phyloP scores from a whole-genome alignment of 2,329 filamentous ascomycete species.

The Ceratocystis harringtonii region DNA sequence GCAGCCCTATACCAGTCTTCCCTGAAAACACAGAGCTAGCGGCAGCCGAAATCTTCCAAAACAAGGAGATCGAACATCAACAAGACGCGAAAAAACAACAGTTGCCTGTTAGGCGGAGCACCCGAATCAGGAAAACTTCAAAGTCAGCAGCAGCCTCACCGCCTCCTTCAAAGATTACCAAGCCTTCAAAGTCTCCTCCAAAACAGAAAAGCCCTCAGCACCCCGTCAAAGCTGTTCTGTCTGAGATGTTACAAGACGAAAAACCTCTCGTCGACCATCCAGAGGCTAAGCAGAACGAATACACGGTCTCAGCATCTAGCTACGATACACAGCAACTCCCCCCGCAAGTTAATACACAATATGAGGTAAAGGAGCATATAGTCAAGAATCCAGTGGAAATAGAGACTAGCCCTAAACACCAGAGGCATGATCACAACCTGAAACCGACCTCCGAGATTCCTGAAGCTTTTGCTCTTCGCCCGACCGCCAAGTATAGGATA shows the following conservation, averaged over 20 bases:
- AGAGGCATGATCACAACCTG: background rate
- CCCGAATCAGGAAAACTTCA: background rate
- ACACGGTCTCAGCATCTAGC: background rate
- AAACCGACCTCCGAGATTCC: background rate
- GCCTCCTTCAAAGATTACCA: background rate
- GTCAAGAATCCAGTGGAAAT: too few relatives aligned
- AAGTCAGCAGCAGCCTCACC: background rate
- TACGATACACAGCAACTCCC: background rate
- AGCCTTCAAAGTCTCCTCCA: background rate
- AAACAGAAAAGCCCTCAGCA: background rate
- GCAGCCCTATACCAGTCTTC: slow-evolving; percentile 12
- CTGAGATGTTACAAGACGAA: background rate
- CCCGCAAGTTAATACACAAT: background rate
- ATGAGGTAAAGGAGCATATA: too few relatives aligned
- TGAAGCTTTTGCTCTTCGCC: background rate
- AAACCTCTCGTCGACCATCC: background rate
- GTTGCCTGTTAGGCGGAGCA: background rate
- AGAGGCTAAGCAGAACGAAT: background rate
- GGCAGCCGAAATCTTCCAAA: background rate
- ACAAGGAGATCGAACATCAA: background rate
- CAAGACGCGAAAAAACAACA: background rate
- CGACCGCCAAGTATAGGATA: background rate
- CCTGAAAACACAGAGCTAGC: background rate
- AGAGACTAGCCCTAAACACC: background rate
- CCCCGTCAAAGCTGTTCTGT: background rate